Base-by-base conservation (phyloP, 305 asterid genomes). In the Plantago lanceolata region DNA sequence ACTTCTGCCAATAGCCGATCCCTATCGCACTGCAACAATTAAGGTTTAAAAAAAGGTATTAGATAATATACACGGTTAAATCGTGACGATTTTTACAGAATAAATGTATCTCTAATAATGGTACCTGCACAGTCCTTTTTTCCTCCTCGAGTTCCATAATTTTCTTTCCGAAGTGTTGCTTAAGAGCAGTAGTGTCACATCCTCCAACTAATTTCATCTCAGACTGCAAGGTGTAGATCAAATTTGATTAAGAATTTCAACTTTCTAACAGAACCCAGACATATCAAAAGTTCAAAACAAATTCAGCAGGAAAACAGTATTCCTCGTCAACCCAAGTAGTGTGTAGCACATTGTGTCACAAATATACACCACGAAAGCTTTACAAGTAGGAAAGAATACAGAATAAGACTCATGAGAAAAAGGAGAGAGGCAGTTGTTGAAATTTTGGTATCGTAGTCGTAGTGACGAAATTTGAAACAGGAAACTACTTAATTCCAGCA, bases 101-200 rank as follows among this genome's bases (percentile, higher is more conserved):
- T 18, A 6, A 45, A 12, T 43, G 3, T 55, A 8, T 21, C 55
- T 68, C 37, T 21, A 6, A 54, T 18, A 29, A 48, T 55, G 31
- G 54, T 56, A 94, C 99, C 97, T 94, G 96, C 74, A 88, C 97
- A 43, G 85, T 82, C 70, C 81, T 76, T 67, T 94, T 94, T 79
- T 94, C 99, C 72, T 90, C 99, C 77, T 94, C 99, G 61, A 94
- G 99, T 85, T 90, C 99, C 75, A 82, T 49, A 64, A 94, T 71
- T 71, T 90, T 94, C 84, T 84, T 94, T 26, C 99, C 97, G 9
- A 94, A 94, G 68, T 94, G 99, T 73, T 94, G 97, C 84, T 90
- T 90, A 53, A 94, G 93, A 64, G 99, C 91, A 15, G 81, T 68
- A 45, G 99, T 84, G 80, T 89, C 97, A 24, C 70, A 62, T 53